These are phyloP conservation scores for Cenchrus purpureus DNA, from an alignment of 176 grass and related monocot genomes.

Conservation along the genomic window DNA sequence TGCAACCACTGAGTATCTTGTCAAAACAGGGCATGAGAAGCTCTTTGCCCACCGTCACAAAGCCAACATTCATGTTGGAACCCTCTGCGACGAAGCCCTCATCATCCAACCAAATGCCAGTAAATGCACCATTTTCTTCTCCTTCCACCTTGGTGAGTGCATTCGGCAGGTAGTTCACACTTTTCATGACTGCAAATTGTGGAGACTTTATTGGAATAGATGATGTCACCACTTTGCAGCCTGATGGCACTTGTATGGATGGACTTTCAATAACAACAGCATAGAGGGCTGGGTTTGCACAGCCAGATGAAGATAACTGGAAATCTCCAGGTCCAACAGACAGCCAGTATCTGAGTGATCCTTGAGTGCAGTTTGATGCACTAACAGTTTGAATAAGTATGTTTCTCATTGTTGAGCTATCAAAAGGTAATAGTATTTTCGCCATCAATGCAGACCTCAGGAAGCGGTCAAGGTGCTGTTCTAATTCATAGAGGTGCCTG, in stretches of 20 bases:
- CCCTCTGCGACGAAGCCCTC: constrained; percentile 84
- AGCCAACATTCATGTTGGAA: constrained; percentile 89
- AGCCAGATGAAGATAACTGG: constrained; percentile 74
- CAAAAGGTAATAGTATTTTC: constrained; percentile 69
- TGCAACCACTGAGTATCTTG: constrained; percentile 88
- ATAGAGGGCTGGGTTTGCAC: constrained; percentile 67
- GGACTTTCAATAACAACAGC: constrained; percentile 60
- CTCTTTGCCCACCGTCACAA: constrained; percentile 67
- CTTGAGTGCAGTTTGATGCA: constrained; percentile 79
- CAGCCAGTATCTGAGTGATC: constrained; percentile 89
- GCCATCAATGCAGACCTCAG: constrained; percentile 76
- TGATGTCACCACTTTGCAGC: constrained; percentile 82
- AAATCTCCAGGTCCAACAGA: constrained; percentile 91
- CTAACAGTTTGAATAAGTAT: constrained; percentile 74
- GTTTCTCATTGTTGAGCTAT: constrained; percentile 58
- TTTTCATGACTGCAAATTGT: constrained; percentile 86
- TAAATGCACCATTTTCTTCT: constrained; percentile 70
- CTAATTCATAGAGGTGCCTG: constrained; percentile 93
- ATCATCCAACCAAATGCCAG: constrained; percentile 84
- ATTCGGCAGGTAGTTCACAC: constrained; percentile 85
- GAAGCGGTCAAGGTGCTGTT: constrained; percentile 86
- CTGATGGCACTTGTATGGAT: constrained; percentile 47
- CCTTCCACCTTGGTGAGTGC: constrained; percentile 78
- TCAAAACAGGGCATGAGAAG: constrained; percentile 81
- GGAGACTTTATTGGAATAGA: constrained; percentile 81